A percentile compares a stretch with the other conserved stretches of the same genome.
phyloP scores from a whole-genome alignment of 768 basidiomycete species.

The Auriscalpium microsporum region DNA sequence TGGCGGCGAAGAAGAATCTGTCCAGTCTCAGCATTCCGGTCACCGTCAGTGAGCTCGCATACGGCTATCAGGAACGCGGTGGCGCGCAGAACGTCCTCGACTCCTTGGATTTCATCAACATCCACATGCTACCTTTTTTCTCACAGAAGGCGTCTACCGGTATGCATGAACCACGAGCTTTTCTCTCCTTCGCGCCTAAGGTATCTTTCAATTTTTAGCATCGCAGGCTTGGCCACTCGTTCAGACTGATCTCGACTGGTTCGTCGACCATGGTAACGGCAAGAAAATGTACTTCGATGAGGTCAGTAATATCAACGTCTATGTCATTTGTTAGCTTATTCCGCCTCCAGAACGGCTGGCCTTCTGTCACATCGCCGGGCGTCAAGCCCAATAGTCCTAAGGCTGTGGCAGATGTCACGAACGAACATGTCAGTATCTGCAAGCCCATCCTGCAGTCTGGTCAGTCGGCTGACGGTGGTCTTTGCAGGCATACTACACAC shows the following conservation, averaged over 20 bases:
- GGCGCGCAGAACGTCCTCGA: slow-evolving; percentile 48
- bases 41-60: slow-evolving; percentile 40
- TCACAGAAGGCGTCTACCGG: slow-evolving; percentile 46
- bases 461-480: slow-evolving; percentile 38
- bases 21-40: slow-evolving; percentile 52
- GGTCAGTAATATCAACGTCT: slow-evolving; percentile 48
- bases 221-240: slow-evolving; percentile 58
- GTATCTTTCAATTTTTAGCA: slow-evolving; percentile 26
- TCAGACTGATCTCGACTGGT: slow-evolving; percentile 53
- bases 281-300: slow-evolving; percentile 75
- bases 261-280: slow-evolving; percentile 48
- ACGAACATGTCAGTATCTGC: slow-evolving; percentile 37
- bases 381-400: slow-evolving; percentile 57
- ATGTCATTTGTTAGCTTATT: slow-evolving; percentile 45
- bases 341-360: slow-evolving; percentile 64
- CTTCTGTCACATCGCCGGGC: slow-evolving; percentile 49
- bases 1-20: slow-evolving; percentile 38
- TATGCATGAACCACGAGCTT: slow-evolving; percentile 16
- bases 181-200: background rate
- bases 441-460: slow-evolving; percentile 28
- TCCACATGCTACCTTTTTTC: slow-evolving; percentile 69
- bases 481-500: slow-evolving; percentile 46
- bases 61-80: slow-evolving; percentile 38
- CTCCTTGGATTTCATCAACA: slow-evolving; percentile 56
- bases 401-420: slow-evolving; percentile 54